Evolutionary conservation across 495 filamentous ascomycete species (phyloP).

Genomic region (Penicillium pulvis): DNA sequence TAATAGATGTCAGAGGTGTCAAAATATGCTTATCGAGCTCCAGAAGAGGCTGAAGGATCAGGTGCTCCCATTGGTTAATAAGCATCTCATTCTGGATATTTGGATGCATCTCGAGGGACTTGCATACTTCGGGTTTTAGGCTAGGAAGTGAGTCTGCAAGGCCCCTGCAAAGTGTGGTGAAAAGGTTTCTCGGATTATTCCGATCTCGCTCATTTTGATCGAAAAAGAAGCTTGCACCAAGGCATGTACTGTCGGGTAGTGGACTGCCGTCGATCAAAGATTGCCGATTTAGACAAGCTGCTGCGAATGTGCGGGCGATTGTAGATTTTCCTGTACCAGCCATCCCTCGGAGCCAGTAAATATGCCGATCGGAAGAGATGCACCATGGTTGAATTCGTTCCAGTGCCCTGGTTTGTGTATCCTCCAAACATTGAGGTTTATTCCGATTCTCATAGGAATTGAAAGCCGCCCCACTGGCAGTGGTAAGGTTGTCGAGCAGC

Average conservation of each 20-base stretch:
- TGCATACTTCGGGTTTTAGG: neutral
- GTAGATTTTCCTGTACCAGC: conserved; percentile 7
- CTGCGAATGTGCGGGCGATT: conserved; percentile 2
- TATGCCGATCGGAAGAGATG: neutral
- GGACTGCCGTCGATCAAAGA: neutral
- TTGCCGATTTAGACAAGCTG: neutral
- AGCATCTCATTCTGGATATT: neutral
- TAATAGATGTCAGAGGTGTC: neutral
- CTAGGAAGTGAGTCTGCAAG: neutral
- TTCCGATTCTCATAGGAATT: conserved; percentile 6
- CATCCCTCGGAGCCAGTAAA: conserved; percentile 7
- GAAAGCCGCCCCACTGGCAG: neutral
- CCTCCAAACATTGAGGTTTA: conserved; percentile 2
- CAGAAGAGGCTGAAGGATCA: neutral
- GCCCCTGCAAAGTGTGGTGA: conserved; percentile 1
- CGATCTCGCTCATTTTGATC: neutral
- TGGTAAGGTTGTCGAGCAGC: neutral
- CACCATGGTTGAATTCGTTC: conserved; percentile 3
- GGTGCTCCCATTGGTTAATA: neutral
- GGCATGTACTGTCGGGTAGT: conserved; percentile 1
- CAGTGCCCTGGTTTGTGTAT: neutral
- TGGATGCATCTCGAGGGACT: neutral
- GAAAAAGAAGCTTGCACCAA: conserved; percentile 5
- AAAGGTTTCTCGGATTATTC: neutral
- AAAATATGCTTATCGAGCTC: neutral